Percentiles rank a stretch among this genome's conserved stretches.
Evolutionary conservation across 495 filamentous ascomycete genomes (phyloP).

Genomic region (Neurospora tetraspora): DNA sequence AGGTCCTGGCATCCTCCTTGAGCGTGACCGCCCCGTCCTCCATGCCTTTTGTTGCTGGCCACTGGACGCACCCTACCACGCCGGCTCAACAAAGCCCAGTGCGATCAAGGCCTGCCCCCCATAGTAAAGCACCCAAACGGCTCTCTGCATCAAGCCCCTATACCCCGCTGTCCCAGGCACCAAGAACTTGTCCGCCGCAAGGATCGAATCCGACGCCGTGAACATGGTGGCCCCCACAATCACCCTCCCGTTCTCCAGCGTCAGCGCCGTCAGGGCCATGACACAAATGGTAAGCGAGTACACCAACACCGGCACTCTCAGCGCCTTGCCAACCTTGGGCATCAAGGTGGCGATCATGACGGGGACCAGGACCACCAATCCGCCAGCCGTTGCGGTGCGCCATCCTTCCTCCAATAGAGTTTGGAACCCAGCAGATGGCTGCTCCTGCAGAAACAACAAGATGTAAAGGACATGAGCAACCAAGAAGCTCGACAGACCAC

Average conservation of each 20-base stretch:
- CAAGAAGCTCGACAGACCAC: constrained; percentile 17
- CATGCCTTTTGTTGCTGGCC: not conserved
- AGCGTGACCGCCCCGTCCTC: not conserved
- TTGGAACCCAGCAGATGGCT: not conserved
- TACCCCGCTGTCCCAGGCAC: constrained; percentile 1
- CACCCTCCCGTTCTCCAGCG: constrained; percentile 5
- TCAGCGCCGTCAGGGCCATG: constrained; percentile 15
- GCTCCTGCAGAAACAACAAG: constrained; percentile 5
- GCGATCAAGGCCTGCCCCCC: constrained; percentile 21
- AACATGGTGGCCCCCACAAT: constrained; percentile 16
- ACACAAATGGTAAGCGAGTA: constrained; percentile 42
- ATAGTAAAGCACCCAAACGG: constrained; percentile 22
- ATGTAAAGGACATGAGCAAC: constrained; percentile 19
- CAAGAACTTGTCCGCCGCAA: constrained; percentile 16
- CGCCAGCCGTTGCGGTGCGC: not conserved
- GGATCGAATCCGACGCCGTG: constrained; percentile 15
- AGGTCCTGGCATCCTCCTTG: not conserved
- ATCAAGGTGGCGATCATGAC: constrained; percentile 10
- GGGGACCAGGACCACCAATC: not conserved
- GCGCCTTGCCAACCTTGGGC: constrained; percentile 19
- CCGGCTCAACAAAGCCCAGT: constrained; percentile 5
- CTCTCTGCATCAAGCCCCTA: constrained; percentile 15
- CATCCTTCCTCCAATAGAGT: not conserved
- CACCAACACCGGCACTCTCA: constrained; percentile 39
- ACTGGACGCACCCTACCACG: not conserved